These are phyloP conservation scores for Blastomyces silverae DNA, from an alignment of 2,329 filamentous ascomycete species.

Conservation along the genomic window DNA sequence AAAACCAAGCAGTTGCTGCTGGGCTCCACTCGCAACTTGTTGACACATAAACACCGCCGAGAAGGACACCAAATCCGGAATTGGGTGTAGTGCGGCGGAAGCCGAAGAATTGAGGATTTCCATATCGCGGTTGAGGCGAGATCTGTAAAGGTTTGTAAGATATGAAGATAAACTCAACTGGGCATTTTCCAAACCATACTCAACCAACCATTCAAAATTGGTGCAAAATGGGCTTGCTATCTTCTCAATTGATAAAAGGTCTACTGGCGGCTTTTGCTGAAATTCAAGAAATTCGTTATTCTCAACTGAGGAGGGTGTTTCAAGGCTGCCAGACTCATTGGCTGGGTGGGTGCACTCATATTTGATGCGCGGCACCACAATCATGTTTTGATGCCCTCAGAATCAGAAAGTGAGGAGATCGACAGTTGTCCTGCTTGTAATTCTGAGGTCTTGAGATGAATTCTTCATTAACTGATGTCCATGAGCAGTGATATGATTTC, in stretches of 20 bases:
- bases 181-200: neutral
- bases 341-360: neutral
- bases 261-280: neutral
- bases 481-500: no score
- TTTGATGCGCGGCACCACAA: neutral
- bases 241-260: neutral
- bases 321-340: no score
- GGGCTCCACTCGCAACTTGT: no score
- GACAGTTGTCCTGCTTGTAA: neutral
- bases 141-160: no score
- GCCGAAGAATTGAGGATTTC: no score
- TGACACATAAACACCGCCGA: no score
- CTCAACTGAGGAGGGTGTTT: neutral
- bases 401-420: neutral
- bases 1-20: no score
- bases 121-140: no score
- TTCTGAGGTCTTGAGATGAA: slow-evolving; percentile 6
- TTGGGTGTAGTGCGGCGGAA: no score
- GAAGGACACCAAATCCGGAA: no score
- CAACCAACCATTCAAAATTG: neutral
- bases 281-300: neutral
- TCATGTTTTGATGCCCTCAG: neutral
- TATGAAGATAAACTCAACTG: no score
- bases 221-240: neutral
- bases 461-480: neutral